Conservation (phyloP, 495 filamentous ascomycete genomes). For the Tuber umbilicatum region DNA sequence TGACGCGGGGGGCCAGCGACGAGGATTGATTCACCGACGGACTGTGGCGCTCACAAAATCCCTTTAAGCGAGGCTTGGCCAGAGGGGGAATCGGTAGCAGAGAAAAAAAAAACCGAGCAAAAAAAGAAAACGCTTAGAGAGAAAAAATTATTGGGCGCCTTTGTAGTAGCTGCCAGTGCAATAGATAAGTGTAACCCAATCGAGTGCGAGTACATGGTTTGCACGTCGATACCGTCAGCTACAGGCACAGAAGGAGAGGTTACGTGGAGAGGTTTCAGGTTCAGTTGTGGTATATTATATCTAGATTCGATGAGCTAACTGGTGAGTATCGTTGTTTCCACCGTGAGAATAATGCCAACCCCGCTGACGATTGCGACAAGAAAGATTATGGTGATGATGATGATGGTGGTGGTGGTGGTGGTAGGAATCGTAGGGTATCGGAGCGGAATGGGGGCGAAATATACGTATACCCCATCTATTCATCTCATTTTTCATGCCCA, state of each 20-base stretch:
- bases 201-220: neutral
- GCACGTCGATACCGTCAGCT: neutral
- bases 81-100: constrained; percentile 7
- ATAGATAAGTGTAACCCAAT: constrained; percentile 3
- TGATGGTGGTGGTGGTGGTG: neutral
- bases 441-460: neutral
- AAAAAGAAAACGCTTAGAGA: constrained; percentile 7
- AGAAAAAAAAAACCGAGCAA: neutral
- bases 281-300: neutral
- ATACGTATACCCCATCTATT: neutral
- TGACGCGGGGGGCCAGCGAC: constrained; percentile 5
- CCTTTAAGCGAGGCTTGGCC: constrained; percentile 33
- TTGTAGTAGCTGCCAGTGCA: constrained; percentile 15
- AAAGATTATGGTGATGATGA: neutral
- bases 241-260: constrained; percentile 7
- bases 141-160: constrained; percentile 17
- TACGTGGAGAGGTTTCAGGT: constrained; percentile 1
- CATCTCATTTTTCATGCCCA: neutral
- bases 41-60: neutral
- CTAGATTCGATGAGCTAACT: neutral
- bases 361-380: neutral
- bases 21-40: neutral
- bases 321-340: neutral
- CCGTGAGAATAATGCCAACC: neutral
- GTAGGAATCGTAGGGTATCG: neutral